phyloP scores from a whole-genome alignment of 78 protist species.

The Monosiga brevicollis region DNA sequence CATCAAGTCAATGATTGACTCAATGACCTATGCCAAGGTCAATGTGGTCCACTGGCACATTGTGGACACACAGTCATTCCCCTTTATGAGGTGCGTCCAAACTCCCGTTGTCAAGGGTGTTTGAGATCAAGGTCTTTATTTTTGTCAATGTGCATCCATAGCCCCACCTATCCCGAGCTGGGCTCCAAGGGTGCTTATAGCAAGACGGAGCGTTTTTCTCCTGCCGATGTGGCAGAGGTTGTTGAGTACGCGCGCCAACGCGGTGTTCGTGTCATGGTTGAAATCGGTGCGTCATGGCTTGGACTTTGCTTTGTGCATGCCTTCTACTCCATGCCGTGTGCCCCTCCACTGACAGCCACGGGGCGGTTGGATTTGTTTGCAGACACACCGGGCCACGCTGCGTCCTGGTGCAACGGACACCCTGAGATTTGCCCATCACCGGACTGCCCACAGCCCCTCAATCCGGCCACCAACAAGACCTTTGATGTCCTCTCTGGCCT shows the following conservation, averaged over 20 bases:
- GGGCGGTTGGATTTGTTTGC: too few relatives aligned
- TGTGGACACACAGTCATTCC: constrained; percentile 62
- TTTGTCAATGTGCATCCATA: neutral
- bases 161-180: constrained; percentile 28
- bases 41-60: constrained; percentile 83
- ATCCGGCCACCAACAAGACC: constrained; percentile 30
- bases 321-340: too few relatives aligned
- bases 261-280: constrained; percentile 53
- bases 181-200: constrained; percentile 28
- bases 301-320: too few relatives aligned
- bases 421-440: constrained; percentile 46
- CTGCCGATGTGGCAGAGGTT: constrained; percentile 37
- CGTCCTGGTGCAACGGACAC: constrained; percentile 47
- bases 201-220: constrained; percentile 29
- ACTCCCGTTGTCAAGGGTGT: neutral
- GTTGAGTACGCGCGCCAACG: constrained; percentile 43
- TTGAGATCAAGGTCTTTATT: too few relatives aligned
- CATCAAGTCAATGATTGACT: constrained; percentile 18
- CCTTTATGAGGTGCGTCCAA: neutral
- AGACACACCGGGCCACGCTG: constrained; percentile 78
- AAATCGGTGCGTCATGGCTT: too few relatives aligned
- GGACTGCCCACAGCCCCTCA: constrained; percentile 44
- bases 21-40: constrained; percentile 44
- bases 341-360: too few relatives aligned
- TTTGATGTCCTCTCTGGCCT: constrained; percentile 13